A percentile compares a stretch with the other conserved stretches of the same genome.
Conservation (phyloP, 371 early-diverging fungal species). For the Lichtheimia corymbifera region DNA sequence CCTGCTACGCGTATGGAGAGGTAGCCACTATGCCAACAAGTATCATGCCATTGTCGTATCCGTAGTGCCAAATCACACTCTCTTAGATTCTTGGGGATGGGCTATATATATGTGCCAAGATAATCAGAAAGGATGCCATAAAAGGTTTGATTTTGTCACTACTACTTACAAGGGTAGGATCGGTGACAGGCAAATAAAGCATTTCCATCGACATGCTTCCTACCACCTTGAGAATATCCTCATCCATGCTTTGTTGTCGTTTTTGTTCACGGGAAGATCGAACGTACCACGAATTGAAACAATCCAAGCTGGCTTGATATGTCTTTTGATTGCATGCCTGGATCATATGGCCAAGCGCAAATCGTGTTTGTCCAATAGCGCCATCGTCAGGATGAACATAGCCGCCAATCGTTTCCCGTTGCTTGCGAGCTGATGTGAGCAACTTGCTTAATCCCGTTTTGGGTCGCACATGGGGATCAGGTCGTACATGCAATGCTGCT, state of each 20-base stretch:
- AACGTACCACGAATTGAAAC: slow-evolving; percentile 44
- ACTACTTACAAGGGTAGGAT: slow-evolving; percentile 20
- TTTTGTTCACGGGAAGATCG: slow-evolving; percentile 20
- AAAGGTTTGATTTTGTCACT: not conserved
- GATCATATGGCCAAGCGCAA: slow-evolving; percentile 41
- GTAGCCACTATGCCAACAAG: slow-evolving; percentile 31
- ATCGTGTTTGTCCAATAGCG: slow-evolving; percentile 42
- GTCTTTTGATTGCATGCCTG: slow-evolving; percentile 35
- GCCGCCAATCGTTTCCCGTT: slow-evolving; percentile 30
- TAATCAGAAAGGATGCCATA: slow-evolving; percentile 10
- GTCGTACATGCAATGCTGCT: slow-evolving; percentile 44
- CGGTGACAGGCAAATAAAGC: slow-evolving; percentile 26
- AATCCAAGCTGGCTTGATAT: slow-evolving; percentile 37
- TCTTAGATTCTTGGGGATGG: slow-evolving; percentile 37
- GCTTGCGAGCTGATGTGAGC: slow-evolving; percentile 33
- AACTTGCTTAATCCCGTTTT: slow-evolving; percentile 30
- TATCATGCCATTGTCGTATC: slow-evolving; percentile 47
- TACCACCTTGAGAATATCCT: slow-evolving; percentile 23
- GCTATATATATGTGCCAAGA: slow-evolving; percentile 7
- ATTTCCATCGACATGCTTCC: slow-evolving; percentile 25
- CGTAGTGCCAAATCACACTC: slow-evolving; percentile 45
- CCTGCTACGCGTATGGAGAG: slow-evolving; percentile 33
- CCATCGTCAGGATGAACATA: slow-evolving; percentile 50
- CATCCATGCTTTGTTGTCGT: slow-evolving; percentile 21
- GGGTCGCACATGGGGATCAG: slow-evolving; percentile 38